Percentiles rank a stretch among this genome's conserved stretches.
These are phyloP conservation scores for Hirschioporus abietinus DNA, from an alignment of 768 basidiomycete species.

Conservation along the genomic window DNA sequence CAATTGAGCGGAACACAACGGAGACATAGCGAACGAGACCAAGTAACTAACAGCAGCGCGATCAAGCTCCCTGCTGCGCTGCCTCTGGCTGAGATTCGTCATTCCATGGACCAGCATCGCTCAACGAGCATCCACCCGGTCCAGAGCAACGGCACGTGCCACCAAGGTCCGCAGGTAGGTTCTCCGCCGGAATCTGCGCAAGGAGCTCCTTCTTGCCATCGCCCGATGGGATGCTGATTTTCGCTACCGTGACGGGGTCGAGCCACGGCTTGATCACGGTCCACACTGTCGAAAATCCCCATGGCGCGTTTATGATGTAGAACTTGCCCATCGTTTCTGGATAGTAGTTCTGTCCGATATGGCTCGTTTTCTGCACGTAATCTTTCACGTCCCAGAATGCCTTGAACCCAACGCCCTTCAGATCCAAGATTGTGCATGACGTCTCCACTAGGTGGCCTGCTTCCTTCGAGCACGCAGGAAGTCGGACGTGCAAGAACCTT, in stretches of 20 bases:
- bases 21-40: too few species aligned
- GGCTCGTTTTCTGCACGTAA: constrained; percentile 58
- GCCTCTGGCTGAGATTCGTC: not conserved
- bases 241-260: constrained; percentile 45
- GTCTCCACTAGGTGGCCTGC: constrained; percentile 89
- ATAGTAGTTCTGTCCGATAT: constrained; percentile 86
- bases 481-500: constrained; percentile 71
- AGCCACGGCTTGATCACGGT: constrained; percentile 44
- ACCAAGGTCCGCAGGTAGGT: constrained; percentile 38
- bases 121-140: constrained; percentile 34
- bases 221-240: constrained; percentile 42
- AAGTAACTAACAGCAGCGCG: too few species aligned
- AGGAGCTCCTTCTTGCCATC: constrained; percentile 35
- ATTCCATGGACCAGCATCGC: constrained; percentile 46
- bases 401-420: constrained; percentile 54
- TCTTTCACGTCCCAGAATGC: constrained; percentile 76
- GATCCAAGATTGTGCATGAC: constrained; percentile 93
- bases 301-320: constrained; percentile 98
- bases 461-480: constrained; percentile 69
- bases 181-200: constrained; percentile 37
- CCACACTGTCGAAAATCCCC: constrained; percentile 67
- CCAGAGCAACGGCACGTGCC: constrained; percentile 34
- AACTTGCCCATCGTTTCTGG: constrained; percentile 92
- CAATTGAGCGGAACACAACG: too few species aligned
- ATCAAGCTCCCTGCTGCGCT: not conserved